These are phyloP conservation scores for Zymoseptoria passerinii DNA, from an alignment of 2,329 filamentous ascomycete genomes.

Conservation along the genomic window DNA sequence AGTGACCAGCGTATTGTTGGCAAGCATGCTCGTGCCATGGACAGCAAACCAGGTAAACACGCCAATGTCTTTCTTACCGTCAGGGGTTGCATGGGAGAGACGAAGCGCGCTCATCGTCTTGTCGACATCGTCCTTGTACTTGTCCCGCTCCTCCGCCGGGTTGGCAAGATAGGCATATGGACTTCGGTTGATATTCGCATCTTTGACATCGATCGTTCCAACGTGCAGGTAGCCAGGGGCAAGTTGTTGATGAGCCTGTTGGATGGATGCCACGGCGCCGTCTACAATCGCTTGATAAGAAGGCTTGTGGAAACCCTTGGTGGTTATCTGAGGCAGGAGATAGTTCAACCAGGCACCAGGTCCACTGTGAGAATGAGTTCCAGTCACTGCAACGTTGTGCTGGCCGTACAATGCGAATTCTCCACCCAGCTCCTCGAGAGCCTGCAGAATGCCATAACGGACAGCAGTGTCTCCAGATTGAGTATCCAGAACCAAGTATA, in stretches of 20 bases:
- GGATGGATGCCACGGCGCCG: slow-evolving; percentile 72
- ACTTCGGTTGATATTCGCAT: slow-evolving; percentile 84
- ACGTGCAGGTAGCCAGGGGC: slow-evolving; percentile 62
- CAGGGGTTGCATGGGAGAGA: slow-evolving; percentile 56
- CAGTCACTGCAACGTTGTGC: slow-evolving; percentile 79
- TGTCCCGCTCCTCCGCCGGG: slow-evolving; percentile 62
- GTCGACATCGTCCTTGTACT: slow-evolving; percentile 60
- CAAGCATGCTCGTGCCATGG: slow-evolving; percentile 82
- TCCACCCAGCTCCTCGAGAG: slow-evolving; percentile 57
- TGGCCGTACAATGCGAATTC: slow-evolving; percentile 68
- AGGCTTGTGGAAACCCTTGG: slow-evolving; percentile 74
- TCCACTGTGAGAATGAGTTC: slow-evolving; percentile 87
- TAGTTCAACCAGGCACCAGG: slow-evolving; percentile 94
- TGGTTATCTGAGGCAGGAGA: slow-evolving; percentile 82
- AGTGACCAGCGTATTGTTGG: slow-evolving; percentile 83
- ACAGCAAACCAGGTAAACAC: slow-evolving; percentile 86
- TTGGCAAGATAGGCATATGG: slow-evolving; percentile 83
- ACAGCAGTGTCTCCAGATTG: slow-evolving; percentile 84
- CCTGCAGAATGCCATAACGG: slow-evolving; percentile 75
- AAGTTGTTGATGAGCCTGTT: slow-evolving; percentile 67
- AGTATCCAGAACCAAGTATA: slow-evolving; percentile 82
- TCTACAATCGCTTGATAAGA: slow-evolving; percentile 85
- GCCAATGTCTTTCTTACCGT: slow-evolving; percentile 68
- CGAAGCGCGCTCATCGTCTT: slow-evolving; percentile 73
- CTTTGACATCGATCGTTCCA: slow-evolving; percentile 59